Evolutionary conservation across 768 basidiomycete species (phyloP).

Genomic region (Hypholoma fasciculare): DNA sequence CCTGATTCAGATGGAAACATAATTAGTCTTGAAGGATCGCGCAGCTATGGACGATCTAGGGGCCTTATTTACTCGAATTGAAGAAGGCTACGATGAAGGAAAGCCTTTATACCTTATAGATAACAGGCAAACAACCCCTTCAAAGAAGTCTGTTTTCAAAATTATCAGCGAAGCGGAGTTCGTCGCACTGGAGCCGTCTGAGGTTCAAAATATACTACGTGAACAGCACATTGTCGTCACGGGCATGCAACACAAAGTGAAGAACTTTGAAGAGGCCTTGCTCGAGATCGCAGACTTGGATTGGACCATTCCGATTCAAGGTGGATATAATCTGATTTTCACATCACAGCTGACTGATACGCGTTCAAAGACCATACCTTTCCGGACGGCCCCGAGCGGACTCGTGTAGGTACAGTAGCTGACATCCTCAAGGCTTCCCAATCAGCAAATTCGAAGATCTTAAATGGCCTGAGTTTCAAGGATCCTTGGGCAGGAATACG

Average conservation of each 20-base stretch:
- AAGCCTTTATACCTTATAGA: too few relatives aligned
- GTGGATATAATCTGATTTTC: neutral
- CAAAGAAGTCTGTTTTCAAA: too few relatives aligned
- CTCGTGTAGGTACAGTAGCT: neutral
- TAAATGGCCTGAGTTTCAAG: constrained; percentile 7
- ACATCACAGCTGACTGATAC: neutral
- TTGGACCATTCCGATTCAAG: neutral
- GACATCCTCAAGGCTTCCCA: neutral
- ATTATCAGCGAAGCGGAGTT: too few relatives aligned
- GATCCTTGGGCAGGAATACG: neutral
- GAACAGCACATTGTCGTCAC: neutral
- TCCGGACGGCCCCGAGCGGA: neutral
- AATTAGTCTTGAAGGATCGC: too few relatives aligned
- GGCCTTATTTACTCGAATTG: too few relatives aligned
- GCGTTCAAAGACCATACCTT: neutral
- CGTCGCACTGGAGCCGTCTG: too few relatives aligned
- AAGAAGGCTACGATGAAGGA: too few relatives aligned
- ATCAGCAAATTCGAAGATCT: neutral
- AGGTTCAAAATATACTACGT: too few relatives aligned
- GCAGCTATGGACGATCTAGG: too few relatives aligned
- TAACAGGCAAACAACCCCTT: too few relatives aligned
- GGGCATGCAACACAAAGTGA: neutral
- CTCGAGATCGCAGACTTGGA: neutral
- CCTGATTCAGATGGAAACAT: too few relatives aligned
- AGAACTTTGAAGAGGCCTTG: neutral